Conservation (phyloP, 2,329 filamentous ascomycete genomes). For the Aureobasidium melanogenum region DNA sequence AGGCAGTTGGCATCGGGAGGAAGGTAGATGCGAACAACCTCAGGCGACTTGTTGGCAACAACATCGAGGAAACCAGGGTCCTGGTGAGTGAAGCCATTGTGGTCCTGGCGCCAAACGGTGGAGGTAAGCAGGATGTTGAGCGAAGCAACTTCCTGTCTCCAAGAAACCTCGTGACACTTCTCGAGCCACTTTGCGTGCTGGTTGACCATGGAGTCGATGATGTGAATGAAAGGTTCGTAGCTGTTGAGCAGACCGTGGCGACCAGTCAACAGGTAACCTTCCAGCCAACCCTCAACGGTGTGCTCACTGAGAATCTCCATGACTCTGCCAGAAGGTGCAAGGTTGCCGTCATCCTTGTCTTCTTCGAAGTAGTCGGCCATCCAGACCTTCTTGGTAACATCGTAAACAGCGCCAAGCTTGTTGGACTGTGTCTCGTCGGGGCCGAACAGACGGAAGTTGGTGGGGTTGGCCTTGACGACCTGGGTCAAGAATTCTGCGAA, state of each 20-base stretch:
- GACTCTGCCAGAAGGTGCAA: conserved; percentile 58
- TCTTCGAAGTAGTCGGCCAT: conserved; percentile 70
- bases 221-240: conserved; percentile 75
- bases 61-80: conserved; percentile 74
- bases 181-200: conserved; percentile 82
- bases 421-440: conserved; percentile 78
- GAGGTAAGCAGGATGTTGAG: conserved; percentile 73
- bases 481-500: conserved; percentile 61
- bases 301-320: conserved; percentile 84
- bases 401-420: conserved; percentile 63
- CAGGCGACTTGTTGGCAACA: conserved; percentile 69
- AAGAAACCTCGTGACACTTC: conserved; percentile 70
- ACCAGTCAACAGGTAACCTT: conserved; percentile 68
- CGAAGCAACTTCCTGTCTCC: conserved; percentile 63
- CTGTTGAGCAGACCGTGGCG: conserved; percentile 70
- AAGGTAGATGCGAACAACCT: conserved; percentile 72
- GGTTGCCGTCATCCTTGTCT: conserved; percentile 64
- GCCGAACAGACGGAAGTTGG: conserved; percentile 66
- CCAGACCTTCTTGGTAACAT: conserved; percentile 71
- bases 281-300: conserved; percentile 70
- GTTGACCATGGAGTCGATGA: conserved; percentile 80
- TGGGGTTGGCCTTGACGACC: conserved; percentile 54
- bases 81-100: conserved; percentile 77
- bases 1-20: conserved; percentile 73
- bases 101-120: conserved; percentile 74